A percentile compares a stretch with the other conserved stretches of the same genome.
phyloP scores from a whole-genome alignment of 768 basidiomycete species.

The Peribolospora baueri region DNA sequence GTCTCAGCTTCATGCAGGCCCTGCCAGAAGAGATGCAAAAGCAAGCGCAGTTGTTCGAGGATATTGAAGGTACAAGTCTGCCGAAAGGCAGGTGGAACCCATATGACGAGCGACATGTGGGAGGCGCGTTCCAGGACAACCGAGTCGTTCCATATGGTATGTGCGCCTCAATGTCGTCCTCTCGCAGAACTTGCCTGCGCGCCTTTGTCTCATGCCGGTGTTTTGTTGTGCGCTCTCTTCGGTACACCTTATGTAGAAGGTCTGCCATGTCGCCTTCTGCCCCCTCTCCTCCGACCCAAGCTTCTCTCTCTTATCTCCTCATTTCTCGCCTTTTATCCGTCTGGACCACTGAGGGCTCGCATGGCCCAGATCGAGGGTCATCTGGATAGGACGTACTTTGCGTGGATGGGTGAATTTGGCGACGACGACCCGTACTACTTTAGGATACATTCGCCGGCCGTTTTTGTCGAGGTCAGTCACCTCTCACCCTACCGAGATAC shows the following conservation, averaged over 20 bases:
- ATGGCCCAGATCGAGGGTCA: constrained; percentile 5
- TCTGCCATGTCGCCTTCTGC: no score
- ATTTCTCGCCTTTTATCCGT: neutral
- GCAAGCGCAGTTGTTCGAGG: constrained; percentile 12
- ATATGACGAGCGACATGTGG: constrained; percentile 16
- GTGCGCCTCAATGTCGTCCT: neutral
- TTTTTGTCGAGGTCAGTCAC: constrained; percentile 13
- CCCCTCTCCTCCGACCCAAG: no score
- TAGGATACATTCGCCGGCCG: constrained; percentile 15
- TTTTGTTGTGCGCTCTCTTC: no score
- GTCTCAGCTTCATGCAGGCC: constrained; percentile 13
- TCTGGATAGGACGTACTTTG: constrained; percentile 13
- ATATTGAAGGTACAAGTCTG: constrained; percentile 9
- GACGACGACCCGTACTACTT: constrained; percentile 17
- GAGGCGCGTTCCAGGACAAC: constrained; percentile 16
- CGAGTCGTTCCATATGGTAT: constrained; percentile 13
- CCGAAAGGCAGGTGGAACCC: constrained; percentile 16
- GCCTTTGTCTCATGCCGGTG: neutral
- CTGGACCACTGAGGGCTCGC: neutral
- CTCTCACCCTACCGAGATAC: no score
- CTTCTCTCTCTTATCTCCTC: neutral
- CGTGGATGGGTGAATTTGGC: constrained; percentile 15
- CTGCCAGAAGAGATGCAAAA: constrained; percentile 11
- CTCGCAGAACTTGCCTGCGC: neutral
- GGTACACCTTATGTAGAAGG: no score